Percentiles rank a stretch among this genome's conserved stretches.
phyloP scores from a whole-genome alignment of 768 basidiomycete genomes.

The Lepiota venenata region DNA sequence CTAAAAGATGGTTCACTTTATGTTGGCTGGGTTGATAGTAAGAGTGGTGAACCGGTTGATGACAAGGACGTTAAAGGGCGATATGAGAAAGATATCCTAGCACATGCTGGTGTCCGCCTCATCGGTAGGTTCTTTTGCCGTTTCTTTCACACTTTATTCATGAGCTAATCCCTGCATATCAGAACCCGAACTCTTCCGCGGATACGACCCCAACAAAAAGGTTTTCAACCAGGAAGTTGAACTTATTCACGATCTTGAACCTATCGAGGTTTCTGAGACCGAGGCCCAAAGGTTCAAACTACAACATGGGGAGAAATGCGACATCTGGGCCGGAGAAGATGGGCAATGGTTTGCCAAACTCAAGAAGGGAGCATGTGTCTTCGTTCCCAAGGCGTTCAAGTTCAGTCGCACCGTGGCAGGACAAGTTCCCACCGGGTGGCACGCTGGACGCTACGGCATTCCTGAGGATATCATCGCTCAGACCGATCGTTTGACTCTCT shows the following conservation, averaged over 20 bases:
- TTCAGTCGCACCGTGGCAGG: slow-evolving; percentile 95
- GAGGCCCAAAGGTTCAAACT: slow-evolving; percentile 96
- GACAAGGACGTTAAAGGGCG: slow-evolving; percentile 95
- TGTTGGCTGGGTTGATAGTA: slow-evolving; percentile 98
- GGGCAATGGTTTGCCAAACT: slow-evolving; percentile 99
- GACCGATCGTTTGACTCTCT: slow-evolving; percentile 88
- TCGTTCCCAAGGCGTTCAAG: slow-evolving; percentile 91
- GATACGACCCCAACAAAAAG: slow-evolving; percentile 98
- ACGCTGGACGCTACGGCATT: slow-evolving; percentile 94
- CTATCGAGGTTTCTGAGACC: slow-evolving; percentile 86
- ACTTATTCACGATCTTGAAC: slow-evolving; percentile 93
- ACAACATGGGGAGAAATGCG: slow-evolving; percentile 95
- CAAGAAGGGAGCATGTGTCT: slow-evolving; percentile 94
- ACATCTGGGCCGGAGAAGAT: slow-evolving; percentile 87
- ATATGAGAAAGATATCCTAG: slow-evolving; percentile 92
- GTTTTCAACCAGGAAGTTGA: slow-evolving; percentile 97
- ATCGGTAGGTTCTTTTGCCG: slow-evolving; percentile 60
- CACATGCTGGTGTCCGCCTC: slow-evolving; percentile 88
- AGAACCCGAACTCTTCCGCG: slow-evolving; percentile 98
- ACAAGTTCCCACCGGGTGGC: slow-evolving; percentile 97
- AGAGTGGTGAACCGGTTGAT: slow-evolving; percentile 90
- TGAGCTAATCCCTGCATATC: slow-evolving; percentile 13
- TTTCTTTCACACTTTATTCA: neutral
- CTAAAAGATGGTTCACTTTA: slow-evolving; percentile 89
- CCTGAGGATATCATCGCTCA: slow-evolving; percentile 95